A percentile compares a stretch with the other conserved stretches of the same genome.
phyloP scores from a whole-genome alignment of 768 basidiomycete species.

The Mycena indigotica region DNA sequence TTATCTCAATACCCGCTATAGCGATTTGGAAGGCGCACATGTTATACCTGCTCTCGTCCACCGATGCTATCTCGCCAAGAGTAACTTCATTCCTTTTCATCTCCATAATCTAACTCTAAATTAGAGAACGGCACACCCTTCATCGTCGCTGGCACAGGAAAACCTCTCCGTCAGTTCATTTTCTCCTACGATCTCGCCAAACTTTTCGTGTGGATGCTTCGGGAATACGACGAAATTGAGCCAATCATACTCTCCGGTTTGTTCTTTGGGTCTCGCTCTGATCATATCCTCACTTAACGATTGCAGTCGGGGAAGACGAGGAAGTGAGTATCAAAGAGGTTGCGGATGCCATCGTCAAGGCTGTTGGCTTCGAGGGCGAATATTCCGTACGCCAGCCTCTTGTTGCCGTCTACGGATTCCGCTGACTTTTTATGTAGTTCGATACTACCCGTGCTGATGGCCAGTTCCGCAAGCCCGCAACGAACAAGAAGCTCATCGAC shows the following conservation, averaged over 20 bases:
- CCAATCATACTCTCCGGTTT: slow-evolving; percentile 89
- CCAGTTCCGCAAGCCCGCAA: slow-evolving; percentile 95
- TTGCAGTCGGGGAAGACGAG: slow-evolving; percentile 88
- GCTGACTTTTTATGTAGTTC: slow-evolving; percentile 54
- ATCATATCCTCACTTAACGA: neutral
- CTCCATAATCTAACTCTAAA: neutral
- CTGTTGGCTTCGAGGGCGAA: slow-evolving; percentile 75
- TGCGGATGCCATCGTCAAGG: slow-evolving; percentile 87
- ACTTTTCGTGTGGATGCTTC: slow-evolving; percentile 89
- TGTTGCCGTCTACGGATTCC: neutral
- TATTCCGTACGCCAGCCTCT: slow-evolving; percentile 55
- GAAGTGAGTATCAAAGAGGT: slow-evolving; percentile 93
- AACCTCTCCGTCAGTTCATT: slow-evolving; percentile 95
- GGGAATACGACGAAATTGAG: slow-evolving; percentile 90
- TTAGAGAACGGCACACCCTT: slow-evolving; percentile 83
- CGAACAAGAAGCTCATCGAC: slow-evolving; percentile 82
- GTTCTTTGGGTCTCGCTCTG: slow-evolving; percentile 5
- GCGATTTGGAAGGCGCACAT: slow-evolving; percentile 87
- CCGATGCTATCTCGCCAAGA: slow-evolving; percentile 89
- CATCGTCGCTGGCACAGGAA: slow-evolving; percentile 86
- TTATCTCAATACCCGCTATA: slow-evolving; percentile 30
- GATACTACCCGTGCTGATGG: slow-evolving; percentile 86
- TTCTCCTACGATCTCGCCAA: slow-evolving; percentile 96
- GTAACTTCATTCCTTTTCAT: slow-evolving; percentile 39
- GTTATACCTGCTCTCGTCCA: slow-evolving; percentile 95